Conservation (phyloP, 345 rosid genomes). For the Arabidopsis suecica region DNA sequence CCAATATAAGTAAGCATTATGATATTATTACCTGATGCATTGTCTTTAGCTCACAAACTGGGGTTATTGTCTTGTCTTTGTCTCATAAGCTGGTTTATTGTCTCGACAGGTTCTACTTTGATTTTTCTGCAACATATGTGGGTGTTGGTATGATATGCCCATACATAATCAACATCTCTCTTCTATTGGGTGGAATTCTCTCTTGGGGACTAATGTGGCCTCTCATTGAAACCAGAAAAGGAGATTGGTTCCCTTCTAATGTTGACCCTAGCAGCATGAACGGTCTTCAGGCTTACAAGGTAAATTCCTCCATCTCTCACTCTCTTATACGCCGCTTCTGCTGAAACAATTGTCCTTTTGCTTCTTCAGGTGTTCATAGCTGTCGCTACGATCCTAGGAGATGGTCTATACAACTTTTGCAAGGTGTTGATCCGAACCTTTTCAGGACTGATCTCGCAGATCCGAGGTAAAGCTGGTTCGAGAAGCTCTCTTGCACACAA, state of each 20-base stretch:
- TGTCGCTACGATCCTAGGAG: conserved; percentile 90
- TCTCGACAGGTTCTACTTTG: conserved; percentile 77
- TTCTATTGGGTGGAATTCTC: conserved; percentile 75
- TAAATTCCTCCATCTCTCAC: conserved; percentile 18
- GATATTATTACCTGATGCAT: neutral
- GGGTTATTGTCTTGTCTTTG: neutral
- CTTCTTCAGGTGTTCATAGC: conserved; percentile 69
- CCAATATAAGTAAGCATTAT: conserved; percentile 50
- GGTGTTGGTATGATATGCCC: conserved; percentile 98
- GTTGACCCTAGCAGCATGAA: conserved; percentile 59
- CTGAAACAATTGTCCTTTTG: neutral
- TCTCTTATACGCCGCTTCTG: conserved; percentile 6
- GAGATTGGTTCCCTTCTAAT: conserved; percentile 69
- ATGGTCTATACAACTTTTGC: conserved; percentile 74
- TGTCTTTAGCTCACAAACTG: conserved; percentile 17
- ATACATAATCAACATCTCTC: conserved; percentile 77
- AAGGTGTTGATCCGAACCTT: conserved; percentile 60
- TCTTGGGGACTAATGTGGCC: conserved; percentile 98
- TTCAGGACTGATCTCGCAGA: conserved; percentile 42
- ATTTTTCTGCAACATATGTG: conserved; percentile 85
- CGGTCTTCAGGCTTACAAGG: conserved; percentile 86
- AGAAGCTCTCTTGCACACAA: conserved; percentile 28
- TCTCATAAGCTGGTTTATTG: neutral
- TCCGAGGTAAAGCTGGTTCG: conserved; percentile 18
- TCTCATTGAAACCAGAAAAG: conserved; percentile 63